Base-by-base conservation (phyloP, 2,329 filamentous ascomycete genomes). In the Claviceps fusiformis region DNA sequence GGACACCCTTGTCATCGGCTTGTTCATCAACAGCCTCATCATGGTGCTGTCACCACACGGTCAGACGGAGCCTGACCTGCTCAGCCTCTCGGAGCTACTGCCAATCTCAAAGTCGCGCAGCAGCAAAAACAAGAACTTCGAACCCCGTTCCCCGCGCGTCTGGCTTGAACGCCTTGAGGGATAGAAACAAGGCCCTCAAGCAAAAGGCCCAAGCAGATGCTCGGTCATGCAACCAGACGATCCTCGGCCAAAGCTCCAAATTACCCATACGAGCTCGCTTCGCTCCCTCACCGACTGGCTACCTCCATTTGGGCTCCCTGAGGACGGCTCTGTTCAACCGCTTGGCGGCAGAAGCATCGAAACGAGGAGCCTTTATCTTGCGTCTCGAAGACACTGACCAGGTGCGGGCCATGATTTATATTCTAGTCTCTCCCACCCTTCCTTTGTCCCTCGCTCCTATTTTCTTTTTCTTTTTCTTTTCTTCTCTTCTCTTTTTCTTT, bases 311-410 rank as follows among this genome's bases (percentile, higher is more conserved):
- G 13, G 93, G 93, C 4, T 95, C 91, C 0, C 70, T 98, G 41
- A 79, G 93, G 56, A 98, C 93, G 0, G 95, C 95, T 0, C 71
- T 98, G n/a, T 97, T 90, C 74, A 97, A 95, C 65, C 96, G 92
- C 62, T 74, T 98, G 5, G 77, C 95, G n/a, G 91, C 93, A 0
- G 87, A 85, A 64, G 82, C 86, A 3, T 95, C 93, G 0, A 64
- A 65, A 3, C 85, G 86, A 5, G 93, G 93, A 7, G 86, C 95
- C 67, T 98, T 98, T 64, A 71, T 98, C 11, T 73, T 98, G 52
- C 83, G 93, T 10, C 83, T 98, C 59, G 93, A 98, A 73, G 93
- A 98, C 68, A 98, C 93, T 5, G 93, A 97, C 70, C 87, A 89
- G 77, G 87, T 90, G 70, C 61, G 76, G 54, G 54, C 49, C 5